Evolutionary conservation across 208 protist genomes (phyloP).

Genomic region (Leishmania braziliensis): DNA sequence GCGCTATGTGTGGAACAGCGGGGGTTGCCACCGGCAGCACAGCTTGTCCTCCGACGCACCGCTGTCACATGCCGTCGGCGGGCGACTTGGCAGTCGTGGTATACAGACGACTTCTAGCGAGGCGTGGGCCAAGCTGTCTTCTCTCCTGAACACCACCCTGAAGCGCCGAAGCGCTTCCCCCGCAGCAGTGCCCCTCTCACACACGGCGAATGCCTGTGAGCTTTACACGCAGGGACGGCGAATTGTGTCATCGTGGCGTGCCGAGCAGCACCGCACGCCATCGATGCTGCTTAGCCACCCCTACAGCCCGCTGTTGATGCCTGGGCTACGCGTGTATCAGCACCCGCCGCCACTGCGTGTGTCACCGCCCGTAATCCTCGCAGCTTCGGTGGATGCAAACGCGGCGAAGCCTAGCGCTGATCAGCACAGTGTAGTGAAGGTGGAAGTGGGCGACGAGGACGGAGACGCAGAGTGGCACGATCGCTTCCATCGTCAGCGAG

Average conservation of each 20-base stretch:
- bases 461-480: not conserved
- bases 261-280: conserved; percentile 18
- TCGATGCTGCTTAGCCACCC: conserved; percentile 37
- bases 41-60: conserved; percentile 1
- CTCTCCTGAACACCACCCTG: not conserved
- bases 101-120: not conserved
- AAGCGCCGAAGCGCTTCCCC: not conserved
- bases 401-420: not conserved
- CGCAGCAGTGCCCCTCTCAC: not conserved
- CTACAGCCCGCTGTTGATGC: conserved; percentile 13
- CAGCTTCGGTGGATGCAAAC: not conserved
- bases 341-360: not conserved
- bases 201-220: not conserved
- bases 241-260: conserved; percentile 11
- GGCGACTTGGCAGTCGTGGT: not conserved
- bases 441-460: conserved; percentile 1
- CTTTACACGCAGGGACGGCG: not conserved
- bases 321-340: conserved; percentile 24
- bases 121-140: not conserved
- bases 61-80: not conserved
- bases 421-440: conserved; percentile 4
- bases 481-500: not conserved
- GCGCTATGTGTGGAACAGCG: conserved; percentile 23
- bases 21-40: not conserved
- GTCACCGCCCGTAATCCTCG: not conserved